Conservation (phyloP, 768 basidiomycete genomes). For the Lanmaoa pseudosensibilis region DNA sequence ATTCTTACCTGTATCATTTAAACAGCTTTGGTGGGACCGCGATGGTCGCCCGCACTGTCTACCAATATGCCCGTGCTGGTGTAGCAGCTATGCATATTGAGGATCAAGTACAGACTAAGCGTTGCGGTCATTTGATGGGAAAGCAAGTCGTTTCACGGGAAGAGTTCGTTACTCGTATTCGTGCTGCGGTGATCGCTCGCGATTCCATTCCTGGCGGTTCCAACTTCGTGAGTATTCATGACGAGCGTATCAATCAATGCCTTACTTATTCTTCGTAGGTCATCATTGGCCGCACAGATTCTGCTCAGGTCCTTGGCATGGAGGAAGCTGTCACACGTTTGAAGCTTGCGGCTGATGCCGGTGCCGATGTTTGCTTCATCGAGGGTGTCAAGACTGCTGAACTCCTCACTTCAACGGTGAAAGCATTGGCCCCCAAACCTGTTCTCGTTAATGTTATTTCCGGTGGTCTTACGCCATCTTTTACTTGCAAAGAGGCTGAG, state of each 20-base stretch:
- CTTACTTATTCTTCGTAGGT: conserved; percentile 39
- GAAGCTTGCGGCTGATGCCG: conserved; percentile 68
- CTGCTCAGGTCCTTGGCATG: conserved; percentile 77
- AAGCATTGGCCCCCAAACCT: conserved; percentile 69
- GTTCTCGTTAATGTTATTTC: conserved; percentile 82
- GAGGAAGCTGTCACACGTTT: conserved; percentile 68
- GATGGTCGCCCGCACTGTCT: conserved; percentile 74
- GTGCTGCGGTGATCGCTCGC: conserved; percentile 75
- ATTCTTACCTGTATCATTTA: conserved; percentile 8
- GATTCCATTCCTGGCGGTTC: conserved; percentile 73
- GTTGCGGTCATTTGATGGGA: conserved; percentile 77
- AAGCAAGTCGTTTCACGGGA: conserved; percentile 82
- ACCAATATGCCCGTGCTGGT: conserved; percentile 66
- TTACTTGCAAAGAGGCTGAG: conserved; percentile 69
- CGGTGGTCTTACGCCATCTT: conserved; percentile 73
- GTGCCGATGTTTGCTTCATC: conserved; percentile 81
- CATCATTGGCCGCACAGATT: conserved; percentile 75
- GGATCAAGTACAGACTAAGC: conserved; percentile 79
- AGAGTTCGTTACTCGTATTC: conserved; percentile 71
- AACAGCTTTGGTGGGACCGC: conserved; percentile 66
- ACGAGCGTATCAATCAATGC: neutral
- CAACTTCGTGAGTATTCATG: conserved; percentile 54
- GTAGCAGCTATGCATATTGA: conserved; percentile 79
- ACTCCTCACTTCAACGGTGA: conserved; percentile 61
- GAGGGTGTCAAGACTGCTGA: conserved; percentile 74